Evolutionary conservation across 371 early-diverging fungal species (phyloP).

Genomic region (Haplosporangium sp.): DNA sequence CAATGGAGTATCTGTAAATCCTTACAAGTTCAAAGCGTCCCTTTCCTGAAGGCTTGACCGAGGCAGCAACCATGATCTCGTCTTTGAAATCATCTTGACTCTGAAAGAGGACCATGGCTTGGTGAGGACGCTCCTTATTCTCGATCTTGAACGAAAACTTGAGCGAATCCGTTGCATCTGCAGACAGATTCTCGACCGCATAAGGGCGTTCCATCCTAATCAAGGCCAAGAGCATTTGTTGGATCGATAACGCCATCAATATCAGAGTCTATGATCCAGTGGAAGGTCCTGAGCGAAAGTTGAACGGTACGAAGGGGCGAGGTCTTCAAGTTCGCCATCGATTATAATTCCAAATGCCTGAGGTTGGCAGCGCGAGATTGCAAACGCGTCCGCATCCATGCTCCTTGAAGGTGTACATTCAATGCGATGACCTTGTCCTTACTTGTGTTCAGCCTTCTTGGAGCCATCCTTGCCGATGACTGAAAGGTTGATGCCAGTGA

Average conservation of each 20-base stretch:
- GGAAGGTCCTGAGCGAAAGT: background rate
- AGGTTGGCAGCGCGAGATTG: background rate
- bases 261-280: background rate
- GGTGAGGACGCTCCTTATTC: constrained; percentile 45
- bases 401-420: too few relatives aligned
- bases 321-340: background rate
- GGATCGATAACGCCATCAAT: background rate
- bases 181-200: constrained; percentile 13
- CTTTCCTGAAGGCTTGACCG: constrained; percentile 46
- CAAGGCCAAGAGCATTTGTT: background rate
- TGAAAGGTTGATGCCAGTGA: constrained; percentile 40
- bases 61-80: constrained; percentile 42
- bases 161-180: constrained; percentile 28
- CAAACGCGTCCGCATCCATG: background rate
- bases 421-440: constrained; percentile 11
- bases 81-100: constrained; percentile 52
- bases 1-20: background rate
- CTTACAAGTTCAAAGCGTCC: constrained; percentile 51
- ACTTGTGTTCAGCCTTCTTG: constrained; percentile 42
- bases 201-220: constrained; percentile 42
- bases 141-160: constrained; percentile 51
- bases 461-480: constrained; percentile 21
- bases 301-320: too few relatives aligned
- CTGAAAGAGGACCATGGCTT: constrained; percentile 50
- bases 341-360: background rate